These are phyloP conservation scores for Strigomonas culicis DNA, from an alignment of 208 protist species.

Conservation along the genomic window DNA sequence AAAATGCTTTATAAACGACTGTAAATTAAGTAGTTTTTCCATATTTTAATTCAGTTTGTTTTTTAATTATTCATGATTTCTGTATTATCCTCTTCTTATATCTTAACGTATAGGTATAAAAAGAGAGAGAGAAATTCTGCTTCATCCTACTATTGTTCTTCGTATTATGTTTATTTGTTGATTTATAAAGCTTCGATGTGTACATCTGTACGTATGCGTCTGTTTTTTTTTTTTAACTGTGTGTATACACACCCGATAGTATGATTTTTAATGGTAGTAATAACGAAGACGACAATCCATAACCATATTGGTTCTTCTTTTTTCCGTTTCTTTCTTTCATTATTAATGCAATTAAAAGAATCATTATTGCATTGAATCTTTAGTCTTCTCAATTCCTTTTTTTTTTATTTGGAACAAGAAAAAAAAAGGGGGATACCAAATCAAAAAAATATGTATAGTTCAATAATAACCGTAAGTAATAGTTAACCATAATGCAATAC, in stretches of 20 bases:
- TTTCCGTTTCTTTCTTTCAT: neutral
- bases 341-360: neutral
- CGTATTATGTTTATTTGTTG: too few species aligned
- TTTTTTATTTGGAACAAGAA: too few species aligned
- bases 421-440: too few species aligned
- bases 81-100: too few species aligned
- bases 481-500: neutral
- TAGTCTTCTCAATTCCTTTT: neutral
- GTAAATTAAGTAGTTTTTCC: too few species aligned
- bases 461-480: neutral
- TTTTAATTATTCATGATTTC: neutral
- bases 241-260: neutral
- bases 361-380: neutral
- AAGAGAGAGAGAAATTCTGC: too few species aligned
- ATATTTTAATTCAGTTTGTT: neutral
- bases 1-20: too few species aligned
- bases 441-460: too few species aligned
- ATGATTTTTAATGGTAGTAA: neutral
- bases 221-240: neutral
- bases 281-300: neutral
- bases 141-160: too few species aligned
- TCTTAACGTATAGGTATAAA: too few species aligned
- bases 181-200: neutral
- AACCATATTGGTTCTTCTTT: neutral
- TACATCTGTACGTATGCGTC: neutral